These are phyloP conservation scores for Hymenoscyphus fructigenus DNA, from an alignment of 2,329 filamentous ascomycete species.

Conservation along the genomic window DNA sequence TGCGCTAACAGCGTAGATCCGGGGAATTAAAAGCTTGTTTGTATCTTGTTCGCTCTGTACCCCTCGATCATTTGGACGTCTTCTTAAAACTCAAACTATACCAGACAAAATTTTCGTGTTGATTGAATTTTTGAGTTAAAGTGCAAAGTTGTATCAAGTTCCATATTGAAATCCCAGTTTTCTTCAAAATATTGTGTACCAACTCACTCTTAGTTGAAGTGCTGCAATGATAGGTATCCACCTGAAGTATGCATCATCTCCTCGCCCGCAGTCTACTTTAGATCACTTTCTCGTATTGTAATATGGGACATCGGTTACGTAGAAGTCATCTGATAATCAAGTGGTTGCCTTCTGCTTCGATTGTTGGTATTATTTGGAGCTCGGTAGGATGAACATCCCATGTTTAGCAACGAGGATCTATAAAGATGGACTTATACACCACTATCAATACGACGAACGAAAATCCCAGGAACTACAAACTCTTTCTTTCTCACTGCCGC, in stretches of 20 bases:
- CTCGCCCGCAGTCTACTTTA: not conserved
- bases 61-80: not conserved
- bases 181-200: too few species aligned
- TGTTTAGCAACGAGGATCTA: not conserved
- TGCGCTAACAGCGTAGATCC: not conserved
- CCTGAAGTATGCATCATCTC: not conserved
- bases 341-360: not conserved
- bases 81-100: not conserved
- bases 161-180: not conserved
- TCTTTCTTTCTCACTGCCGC: not conserved
- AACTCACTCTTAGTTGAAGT: not conserved
- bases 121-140: not conserved
- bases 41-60: not conserved
- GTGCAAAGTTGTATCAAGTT: not conserved
- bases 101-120: not conserved
- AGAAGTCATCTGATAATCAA: not conserved
- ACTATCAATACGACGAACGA: not conserved
- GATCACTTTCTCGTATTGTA: not conserved
- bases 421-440: not conserved
- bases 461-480: not conserved
- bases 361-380: not conserved
- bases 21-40: conserved; percentile 7
- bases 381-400: not conserved
- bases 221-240: not conserved
- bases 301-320: not conserved